Conservation (phyloP, 176 grass and related monocot genomes). For the Miscanthus lutarioriparius region DNA sequence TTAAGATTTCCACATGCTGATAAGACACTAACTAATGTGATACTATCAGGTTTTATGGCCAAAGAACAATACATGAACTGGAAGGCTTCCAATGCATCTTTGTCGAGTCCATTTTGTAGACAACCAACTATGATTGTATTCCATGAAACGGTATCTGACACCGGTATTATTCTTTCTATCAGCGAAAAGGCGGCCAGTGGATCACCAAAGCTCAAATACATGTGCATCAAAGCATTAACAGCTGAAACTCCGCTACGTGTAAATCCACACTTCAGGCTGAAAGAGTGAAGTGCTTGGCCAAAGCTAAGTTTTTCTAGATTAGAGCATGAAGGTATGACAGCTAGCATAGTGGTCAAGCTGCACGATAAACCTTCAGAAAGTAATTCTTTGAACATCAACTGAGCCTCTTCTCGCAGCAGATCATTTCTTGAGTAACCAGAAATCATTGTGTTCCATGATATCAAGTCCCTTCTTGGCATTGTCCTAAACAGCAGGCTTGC, state of each 20-base stretch:
- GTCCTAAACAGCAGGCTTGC: conserved; percentile 51
- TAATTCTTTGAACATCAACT: conserved; percentile 44
- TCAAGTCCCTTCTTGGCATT: conserved; percentile 68
- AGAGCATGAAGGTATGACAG: conserved; percentile 58
- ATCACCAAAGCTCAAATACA: conserved; percentile 68
- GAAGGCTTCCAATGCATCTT: conserved; percentile 63
- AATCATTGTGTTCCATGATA: conserved; percentile 87
- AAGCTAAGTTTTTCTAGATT: conserved; percentile 58
- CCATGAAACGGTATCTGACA: conserved; percentile 83
- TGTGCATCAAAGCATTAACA: conserved; percentile 75
- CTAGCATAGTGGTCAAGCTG: conserved; percentile 60
- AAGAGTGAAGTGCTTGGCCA: conserved; percentile 61
- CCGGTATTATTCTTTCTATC: conserved; percentile 35
- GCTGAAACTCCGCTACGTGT: conserved; percentile 34
- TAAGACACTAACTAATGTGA: conserved; percentile 67
- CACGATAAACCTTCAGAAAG: conserved; percentile 49
- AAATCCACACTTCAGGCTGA: conserved; percentile 57
- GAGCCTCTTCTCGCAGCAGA: conserved; percentile 39
- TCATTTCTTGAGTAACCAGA: conserved; percentile 54
- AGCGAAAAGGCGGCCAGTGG: conserved; percentile 39
- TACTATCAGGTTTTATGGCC: conserved; percentile 49
- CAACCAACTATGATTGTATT: conserved; percentile 77
- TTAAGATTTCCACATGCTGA: conserved; percentile 71
- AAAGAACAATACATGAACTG: conserved; percentile 59
- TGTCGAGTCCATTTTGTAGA: conserved; percentile 55